Base-by-base conservation (phyloP, 78 protist species). In the Cavenderia fasciculata region DNA sequence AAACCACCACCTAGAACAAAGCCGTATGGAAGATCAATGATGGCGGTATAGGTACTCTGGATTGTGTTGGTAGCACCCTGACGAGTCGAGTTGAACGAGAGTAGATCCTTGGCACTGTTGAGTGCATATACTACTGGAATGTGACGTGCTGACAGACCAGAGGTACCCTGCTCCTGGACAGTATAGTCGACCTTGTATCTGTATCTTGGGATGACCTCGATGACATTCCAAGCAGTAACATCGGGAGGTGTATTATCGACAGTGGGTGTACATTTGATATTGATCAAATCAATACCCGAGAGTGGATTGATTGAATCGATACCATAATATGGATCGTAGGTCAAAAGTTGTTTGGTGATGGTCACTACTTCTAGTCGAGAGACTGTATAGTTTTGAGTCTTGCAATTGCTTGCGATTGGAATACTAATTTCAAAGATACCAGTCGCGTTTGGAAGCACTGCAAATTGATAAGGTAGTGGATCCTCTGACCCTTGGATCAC, bases 11-110 rank as follows among this genome's bases (percentile, higher is more conserved):
- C 27, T 3, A 27, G 14, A 40, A 74, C 88, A 78, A 51, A 78
- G n/a, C 88, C 88, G 38, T 47, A 46, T 34, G 88, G 88, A 12
- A 78, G 21, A 18, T 78, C 88, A 40, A 65, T 62, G n/a, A 31
- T 52, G n/a, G 44, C 38, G 16, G 18, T 31, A 47, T 31, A 43
- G 21, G 27, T 59, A 21, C 44, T 38, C 7, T 62, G 27, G 18
- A 34, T 52, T 10, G 47, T 14, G 31, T 43, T 43, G 36, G 41
- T 21, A n/a, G n/a, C n/a, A 7, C 1, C 31, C 1, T 2, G 1
- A 25, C 23, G n/a, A 47, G 2, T 1, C 7, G 74, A 21, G 23
- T 19, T n/a, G 5, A 23, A 2, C 2, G 6, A 19, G 1, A 46
- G 2, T 8, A 4, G 5, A 11, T 46, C 29, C 0, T n/a, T 54